Evolutionary conservation across 331 rosid species (phyloP).

Genomic region (Arachis monticola): DNA sequence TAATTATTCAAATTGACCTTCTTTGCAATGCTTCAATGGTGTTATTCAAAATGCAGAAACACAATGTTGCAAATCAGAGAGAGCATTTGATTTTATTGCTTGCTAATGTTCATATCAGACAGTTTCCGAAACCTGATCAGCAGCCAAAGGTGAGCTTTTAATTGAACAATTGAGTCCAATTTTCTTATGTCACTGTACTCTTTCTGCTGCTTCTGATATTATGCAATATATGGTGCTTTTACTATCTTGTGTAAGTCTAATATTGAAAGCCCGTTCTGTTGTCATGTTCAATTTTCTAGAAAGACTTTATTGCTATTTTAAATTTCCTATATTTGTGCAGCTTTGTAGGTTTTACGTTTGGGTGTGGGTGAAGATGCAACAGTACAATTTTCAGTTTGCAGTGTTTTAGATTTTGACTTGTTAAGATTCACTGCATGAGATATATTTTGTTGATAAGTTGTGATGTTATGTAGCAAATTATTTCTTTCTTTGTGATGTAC

Average conservation of each 20-base stretch:
- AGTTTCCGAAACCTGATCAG: constrained; percentile 93
- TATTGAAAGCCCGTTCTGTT: constrained; percentile 20
- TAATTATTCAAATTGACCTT: constrained; percentile 8
- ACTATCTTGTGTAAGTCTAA: constrained; percentile 14
- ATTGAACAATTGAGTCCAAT: constrained; percentile 1
- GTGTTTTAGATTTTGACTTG: not conserved
- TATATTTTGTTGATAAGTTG: not conserved
- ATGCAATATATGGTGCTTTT: constrained; percentile 14
- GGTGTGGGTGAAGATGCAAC: constrained; percentile 9
- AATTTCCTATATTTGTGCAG: not conserved
- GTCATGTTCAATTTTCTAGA: not conserved
- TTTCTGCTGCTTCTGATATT: constrained; percentile 5
- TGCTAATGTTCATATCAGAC: constrained; percentile 96
- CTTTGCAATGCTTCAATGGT: constrained; percentile 28
- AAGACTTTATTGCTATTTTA: constrained; percentile 7
- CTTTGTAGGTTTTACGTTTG: not conserved
- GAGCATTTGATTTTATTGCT: constrained; percentile 92
- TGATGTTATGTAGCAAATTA: not conserved
- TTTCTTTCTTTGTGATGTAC: constrained; percentile 24
- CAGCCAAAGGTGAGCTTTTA: constrained; percentile 88
- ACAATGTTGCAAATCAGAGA: constrained; percentile 95
- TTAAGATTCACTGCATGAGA: not conserved
- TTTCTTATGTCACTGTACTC: not conserved
- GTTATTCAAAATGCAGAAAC: constrained; percentile 64
- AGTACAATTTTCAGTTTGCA: not conserved